Conservation (phyloP, 257 asterid species). For the Solanum ossicruentum region DNA sequence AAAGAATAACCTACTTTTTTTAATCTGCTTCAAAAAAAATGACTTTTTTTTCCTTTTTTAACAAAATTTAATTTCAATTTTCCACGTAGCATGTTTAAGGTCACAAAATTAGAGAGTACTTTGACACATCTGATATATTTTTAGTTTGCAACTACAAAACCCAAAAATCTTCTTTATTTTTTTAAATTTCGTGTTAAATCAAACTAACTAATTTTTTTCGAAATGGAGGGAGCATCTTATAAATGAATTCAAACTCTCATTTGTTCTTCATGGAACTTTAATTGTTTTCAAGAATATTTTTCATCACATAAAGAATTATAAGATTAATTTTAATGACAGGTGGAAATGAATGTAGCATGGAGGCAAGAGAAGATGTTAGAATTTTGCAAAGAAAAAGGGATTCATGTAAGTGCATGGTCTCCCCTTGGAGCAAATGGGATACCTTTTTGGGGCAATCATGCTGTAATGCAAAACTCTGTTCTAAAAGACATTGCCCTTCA, state of each 20-base stretch:
- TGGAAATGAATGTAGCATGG: conserved; percentile 59
- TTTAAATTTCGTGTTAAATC: no score
- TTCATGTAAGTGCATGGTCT: conserved; percentile 39
- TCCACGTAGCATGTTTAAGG: no score
- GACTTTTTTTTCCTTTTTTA: no score
- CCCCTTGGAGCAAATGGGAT: conserved; percentile 37
- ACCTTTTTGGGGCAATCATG: conserved; percentile 23
- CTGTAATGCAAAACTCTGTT: conserved; percentile 26
- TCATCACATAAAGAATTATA: neutral
- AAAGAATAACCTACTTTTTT: no score
- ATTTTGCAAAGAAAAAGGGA: conserved; percentile 22
- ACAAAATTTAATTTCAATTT: no score
- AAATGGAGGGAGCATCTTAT: no score
- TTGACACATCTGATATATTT: no score
- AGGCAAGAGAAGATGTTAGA: conserved; percentile 31
- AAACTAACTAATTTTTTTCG: no score
- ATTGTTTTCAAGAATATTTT: neutral
- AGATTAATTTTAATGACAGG: conserved; percentile 10
- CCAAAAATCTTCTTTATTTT: no score
- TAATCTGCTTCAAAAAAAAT: no score
- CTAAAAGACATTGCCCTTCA: conserved; percentile 27
- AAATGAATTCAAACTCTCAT: neutral
- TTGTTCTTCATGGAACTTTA: neutral
- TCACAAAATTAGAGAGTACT: no score
- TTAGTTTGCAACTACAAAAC: no score